phyloP scores from a whole-genome alignment of 2,329 filamentous ascomycete genomes.

The Penicillium italicum region DNA sequence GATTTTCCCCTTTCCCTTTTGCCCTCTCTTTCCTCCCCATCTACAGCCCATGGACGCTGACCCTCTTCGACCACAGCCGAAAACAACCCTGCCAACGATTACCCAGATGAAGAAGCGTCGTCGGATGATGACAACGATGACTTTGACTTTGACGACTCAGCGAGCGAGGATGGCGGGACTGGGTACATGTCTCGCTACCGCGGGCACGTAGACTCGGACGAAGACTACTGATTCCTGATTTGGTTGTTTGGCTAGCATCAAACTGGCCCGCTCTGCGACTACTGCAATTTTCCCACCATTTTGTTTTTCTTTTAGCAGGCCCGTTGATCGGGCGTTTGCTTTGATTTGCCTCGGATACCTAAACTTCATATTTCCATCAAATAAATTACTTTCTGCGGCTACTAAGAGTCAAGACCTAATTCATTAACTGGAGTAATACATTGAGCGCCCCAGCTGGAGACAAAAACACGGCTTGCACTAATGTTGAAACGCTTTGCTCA shows the following conservation, averaged over 20 bases:
- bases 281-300: background rate
- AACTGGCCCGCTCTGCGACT: background rate
- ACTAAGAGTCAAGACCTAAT: background rate
- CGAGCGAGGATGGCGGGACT: conserved; percentile 29
- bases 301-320: background rate
- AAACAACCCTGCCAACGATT: conserved; percentile 50
- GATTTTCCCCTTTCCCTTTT: background rate
- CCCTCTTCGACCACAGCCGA: conserved; percentile 36
- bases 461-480: too few species aligned
- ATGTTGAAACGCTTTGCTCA: background rate
- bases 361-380: background rate
- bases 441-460: background rate
- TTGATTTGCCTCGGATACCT: background rate
- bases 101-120: conserved; percentile 49
- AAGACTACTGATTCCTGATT: conserved; percentile 18
- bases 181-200: conserved; percentile 21
- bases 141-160: conserved; percentile 40
- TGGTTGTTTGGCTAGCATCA: background rate
- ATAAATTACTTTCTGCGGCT: background rate
- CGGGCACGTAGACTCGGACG: conserved; percentile 30
- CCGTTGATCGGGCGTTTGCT: background rate
- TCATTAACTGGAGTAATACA: too few species aligned
- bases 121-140: conserved; percentile 44
- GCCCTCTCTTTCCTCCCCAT: background rate
- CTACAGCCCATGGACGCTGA: conserved; percentile 1